Conservation (phyloP, 768 basidiomycete genomes). For the Suillus tomentosus region DNA sequence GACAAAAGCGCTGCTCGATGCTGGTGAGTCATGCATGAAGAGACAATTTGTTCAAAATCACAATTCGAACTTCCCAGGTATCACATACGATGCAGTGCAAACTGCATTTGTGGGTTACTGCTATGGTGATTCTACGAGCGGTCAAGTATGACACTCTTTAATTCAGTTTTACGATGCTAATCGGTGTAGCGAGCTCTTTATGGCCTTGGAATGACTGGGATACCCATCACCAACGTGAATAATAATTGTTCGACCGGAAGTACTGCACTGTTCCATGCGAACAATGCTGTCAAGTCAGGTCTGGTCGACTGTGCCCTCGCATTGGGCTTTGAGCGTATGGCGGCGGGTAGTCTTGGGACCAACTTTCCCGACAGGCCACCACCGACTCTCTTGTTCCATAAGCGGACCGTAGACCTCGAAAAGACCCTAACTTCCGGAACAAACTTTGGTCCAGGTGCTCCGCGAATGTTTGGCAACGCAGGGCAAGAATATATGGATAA, state of each 20-base stretch:
- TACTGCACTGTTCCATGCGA: constrained; percentile 74
- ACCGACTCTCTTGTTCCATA: constrained; percentile 49
- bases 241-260: constrained; percentile 88
- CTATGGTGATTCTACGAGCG: constrained; percentile 78
- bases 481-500: constrained; percentile 76
- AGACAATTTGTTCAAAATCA: background rate
- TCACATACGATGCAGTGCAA: constrained; percentile 77
- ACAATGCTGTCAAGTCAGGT: constrained; percentile 68
- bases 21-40: constrained; percentile 45
- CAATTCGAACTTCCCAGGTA: constrained; percentile 45
- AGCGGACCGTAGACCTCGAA: constrained; percentile 53
- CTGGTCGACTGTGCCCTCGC: constrained; percentile 76
- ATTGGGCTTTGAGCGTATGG: constrained; percentile 87
- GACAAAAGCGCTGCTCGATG: constrained; percentile 85
- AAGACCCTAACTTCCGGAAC: constrained; percentile 42
- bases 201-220: constrained; percentile 79
- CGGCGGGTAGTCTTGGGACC: constrained; percentile 68
- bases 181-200: constrained; percentile 67
- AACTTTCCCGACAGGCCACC: constrained; percentile 56
- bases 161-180: background rate
- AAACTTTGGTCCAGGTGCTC: constrained; percentile 70
- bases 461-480: constrained; percentile 74
- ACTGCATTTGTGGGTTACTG: constrained; percentile 77
- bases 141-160: constrained; percentile 51
- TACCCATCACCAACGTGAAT: constrained; percentile 85